A percentile compares a stretch with the other conserved stretches of the same genome.
Conservation (phyloP, 148 eudicot genomes). For the Vaccinium myrtillus region DNA sequence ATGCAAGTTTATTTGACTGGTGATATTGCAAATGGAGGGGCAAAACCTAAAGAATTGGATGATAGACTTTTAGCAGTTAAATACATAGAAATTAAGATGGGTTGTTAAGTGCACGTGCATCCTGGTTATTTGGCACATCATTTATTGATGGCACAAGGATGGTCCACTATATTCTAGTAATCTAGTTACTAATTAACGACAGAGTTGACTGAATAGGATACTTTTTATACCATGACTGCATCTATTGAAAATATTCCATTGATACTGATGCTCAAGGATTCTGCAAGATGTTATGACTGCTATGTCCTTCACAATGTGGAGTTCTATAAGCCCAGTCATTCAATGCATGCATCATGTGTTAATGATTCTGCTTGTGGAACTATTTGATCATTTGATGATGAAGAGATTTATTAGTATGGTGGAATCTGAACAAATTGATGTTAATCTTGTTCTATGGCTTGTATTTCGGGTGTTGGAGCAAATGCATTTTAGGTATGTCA, state of each 20-base stretch:
- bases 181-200: not conserved
- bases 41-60: not conserved
- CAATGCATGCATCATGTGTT: too few relatives aligned
- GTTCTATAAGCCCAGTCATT: too few relatives aligned
- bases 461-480: not conserved
- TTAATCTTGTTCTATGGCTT: not conserved
- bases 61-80: not conserved
- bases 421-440: not conserved
- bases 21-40: not conserved
- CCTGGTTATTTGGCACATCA: not conserved
- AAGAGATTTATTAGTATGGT: too few relatives aligned
- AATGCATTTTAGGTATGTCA: not conserved
- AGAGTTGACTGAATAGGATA: not conserved
- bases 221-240: not conserved
- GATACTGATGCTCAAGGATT: not conserved
- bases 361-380: too few relatives aligned
- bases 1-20: not conserved
- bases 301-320: not conserved
- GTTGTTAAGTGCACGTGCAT: not conserved
- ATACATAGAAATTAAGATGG: not conserved
- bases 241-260: not conserved
- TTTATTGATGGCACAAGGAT: not conserved
- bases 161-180: not conserved
- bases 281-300: not conserved
- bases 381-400: too few relatives aligned